Conservation (phyloP, 225 moss, liverwort and hornwort species). For the Asterella californica region DNA sequence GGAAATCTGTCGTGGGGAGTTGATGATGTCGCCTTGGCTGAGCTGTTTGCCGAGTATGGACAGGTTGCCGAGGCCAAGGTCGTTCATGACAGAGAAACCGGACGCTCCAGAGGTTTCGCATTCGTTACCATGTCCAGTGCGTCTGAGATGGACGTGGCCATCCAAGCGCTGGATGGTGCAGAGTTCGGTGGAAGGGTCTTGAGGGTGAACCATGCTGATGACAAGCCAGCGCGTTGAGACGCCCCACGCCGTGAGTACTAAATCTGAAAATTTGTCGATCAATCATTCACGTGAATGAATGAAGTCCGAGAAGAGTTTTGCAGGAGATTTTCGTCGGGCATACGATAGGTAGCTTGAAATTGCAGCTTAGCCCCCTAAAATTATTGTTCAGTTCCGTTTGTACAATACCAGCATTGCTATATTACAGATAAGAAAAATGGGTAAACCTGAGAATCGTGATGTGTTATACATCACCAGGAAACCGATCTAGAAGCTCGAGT, state of each 20-base stretch:
- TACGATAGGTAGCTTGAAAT: neutral
- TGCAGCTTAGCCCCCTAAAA: neutral
- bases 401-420: neutral
- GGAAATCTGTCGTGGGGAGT: slow-evolving; percentile 77
- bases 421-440: neutral
- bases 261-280: neutral
- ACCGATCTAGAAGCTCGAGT: too few species aligned
- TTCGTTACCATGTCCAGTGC: slow-evolving; percentile 29
- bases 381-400: neutral
- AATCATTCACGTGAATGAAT: neutral
- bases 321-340: neutral
- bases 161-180: slow-evolving; percentile 37
- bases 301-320: neutral
- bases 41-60: slow-evolving; percentile 69
- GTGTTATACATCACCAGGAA: neutral
- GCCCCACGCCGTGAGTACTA: slow-evolving; percentile 15
- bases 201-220: slow-evolving; percentile 12
- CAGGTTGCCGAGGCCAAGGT: slow-evolving; percentile 77
- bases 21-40: slow-evolving; percentile 49
- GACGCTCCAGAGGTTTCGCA: slow-evolving; percentile 46
- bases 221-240: slow-evolving; percentile 19
- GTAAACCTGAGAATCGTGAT: neutral
- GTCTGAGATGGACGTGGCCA: slow-evolving; percentile 33
- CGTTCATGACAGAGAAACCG: slow-evolving; percentile 53
- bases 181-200: slow-evolving; percentile 16